phyloP scores from a whole-genome alignment of 2,329 filamentous ascomycete genomes.

The Pezicula neosporulosa region DNA sequence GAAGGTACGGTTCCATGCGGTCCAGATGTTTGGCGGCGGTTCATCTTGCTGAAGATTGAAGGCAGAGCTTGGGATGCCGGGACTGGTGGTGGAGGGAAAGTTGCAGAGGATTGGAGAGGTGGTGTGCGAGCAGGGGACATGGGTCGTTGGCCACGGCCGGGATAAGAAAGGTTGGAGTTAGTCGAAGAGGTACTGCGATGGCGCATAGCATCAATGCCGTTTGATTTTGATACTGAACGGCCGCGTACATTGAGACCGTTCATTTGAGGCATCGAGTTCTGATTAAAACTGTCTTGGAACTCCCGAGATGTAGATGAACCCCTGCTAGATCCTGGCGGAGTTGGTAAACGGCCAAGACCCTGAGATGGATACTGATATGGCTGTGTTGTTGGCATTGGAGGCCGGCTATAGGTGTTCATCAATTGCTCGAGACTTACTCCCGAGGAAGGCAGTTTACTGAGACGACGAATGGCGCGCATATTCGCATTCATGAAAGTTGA shows the following conservation, averaged over 20 bases:
- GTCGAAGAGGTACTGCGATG: neutral
- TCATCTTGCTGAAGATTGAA: conserved; percentile 14
- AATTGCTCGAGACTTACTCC: conserved; percentile 14
- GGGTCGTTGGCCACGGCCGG: neutral
- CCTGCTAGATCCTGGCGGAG: neutral
- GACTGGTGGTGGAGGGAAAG: conserved; percentile 1
- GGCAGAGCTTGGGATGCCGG: conserved; percentile 7
- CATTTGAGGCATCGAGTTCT: neutral
- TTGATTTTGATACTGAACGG: neutral
- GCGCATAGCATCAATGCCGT: neutral
- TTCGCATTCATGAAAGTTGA: conserved; percentile 40
- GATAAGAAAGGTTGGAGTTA: conserved; percentile 2
- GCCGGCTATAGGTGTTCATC: conserved; percentile 11
- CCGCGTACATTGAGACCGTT: conserved; percentile 5
- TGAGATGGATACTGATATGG: neutral
- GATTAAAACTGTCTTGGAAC: neutral
- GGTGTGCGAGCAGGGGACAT: neutral
- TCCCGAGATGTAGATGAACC: neutral
- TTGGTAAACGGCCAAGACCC: neutral
- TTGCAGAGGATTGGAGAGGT: neutral
- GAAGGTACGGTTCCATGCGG: neutral
- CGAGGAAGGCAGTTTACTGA: conserved; percentile 34
- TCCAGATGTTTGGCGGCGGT: conserved; percentile 6
- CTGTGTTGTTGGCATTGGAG: neutral
- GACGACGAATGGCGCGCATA: conserved; percentile 37